Conservation (phyloP, 768 basidiomycete genomes). For the Collybiopsis confluens region DNA sequence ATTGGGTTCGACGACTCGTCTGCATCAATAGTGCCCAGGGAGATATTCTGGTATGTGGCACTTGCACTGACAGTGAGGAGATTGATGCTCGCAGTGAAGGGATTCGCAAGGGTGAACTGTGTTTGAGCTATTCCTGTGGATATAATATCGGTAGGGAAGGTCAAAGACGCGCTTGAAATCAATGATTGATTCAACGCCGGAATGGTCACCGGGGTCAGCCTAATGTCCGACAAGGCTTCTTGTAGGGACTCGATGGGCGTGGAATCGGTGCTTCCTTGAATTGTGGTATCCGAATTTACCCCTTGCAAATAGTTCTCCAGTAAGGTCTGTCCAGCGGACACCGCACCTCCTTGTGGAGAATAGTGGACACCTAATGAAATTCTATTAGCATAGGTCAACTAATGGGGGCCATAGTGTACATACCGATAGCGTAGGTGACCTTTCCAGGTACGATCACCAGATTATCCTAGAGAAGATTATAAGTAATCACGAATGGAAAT, state of each 20-base stretch:
- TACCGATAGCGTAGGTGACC: conserved; percentile 51
- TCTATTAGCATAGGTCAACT: neutral
- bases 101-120: conserved; percentile 57
- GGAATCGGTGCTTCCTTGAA: conserved; percentile 49
- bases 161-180: conserved; percentile 49
- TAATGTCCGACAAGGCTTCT: conserved; percentile 55
- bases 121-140: conserved; percentile 56
- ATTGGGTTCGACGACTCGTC: conserved; percentile 56
- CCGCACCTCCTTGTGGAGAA: conserved; percentile 50
- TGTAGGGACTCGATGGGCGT: conserved; percentile 61
- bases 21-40: conserved; percentile 53
- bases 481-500: neutral
- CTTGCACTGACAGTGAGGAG: conserved; percentile 49
- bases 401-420: neutral
- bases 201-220: conserved; percentile 56
- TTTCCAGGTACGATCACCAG: conserved; percentile 59
- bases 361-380: conserved; percentile 49
- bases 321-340: conserved; percentile 48
- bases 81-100: conserved; percentile 71
- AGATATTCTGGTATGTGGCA: conserved; percentile 51
- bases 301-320: conserved; percentile 72
- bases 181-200: conserved; percentile 62
- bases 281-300: conserved; percentile 47
- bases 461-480: conserved; percentile 32
- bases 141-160: conserved; percentile 60